phyloP scores from a whole-genome alignment of 257 asterid genomes.

The Paulownia fortunei region DNA sequence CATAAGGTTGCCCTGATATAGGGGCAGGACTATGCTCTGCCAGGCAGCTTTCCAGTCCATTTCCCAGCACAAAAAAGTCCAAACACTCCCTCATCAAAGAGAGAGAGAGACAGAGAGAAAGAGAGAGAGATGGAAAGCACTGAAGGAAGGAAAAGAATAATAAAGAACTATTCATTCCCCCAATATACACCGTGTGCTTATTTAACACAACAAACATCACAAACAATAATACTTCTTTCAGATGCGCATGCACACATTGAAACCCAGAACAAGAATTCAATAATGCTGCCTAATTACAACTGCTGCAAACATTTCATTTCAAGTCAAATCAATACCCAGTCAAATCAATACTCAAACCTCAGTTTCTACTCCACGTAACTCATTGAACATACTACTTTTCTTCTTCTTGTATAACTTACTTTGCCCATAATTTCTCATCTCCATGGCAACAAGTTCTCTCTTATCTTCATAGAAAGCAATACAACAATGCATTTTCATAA shows the following conservation, averaged over 20 bases:
- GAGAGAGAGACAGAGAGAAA: not conserved
- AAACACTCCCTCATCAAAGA: not conserved
- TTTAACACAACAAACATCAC: not conserved
- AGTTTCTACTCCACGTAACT: not conserved
- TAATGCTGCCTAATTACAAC: conserved; percentile 2
- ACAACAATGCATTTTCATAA: not conserved
- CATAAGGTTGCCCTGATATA: not conserved
- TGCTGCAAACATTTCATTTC: not conserved
- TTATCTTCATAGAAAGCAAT: not conserved
- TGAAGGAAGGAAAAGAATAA: not conserved
- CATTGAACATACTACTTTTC: not conserved
- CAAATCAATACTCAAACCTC: not conserved
- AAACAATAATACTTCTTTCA: not conserved
- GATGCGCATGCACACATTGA: not conserved
- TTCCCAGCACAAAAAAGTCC: not conserved
- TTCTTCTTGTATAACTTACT: not conserved
- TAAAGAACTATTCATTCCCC: not conserved
- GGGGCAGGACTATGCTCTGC: no score
- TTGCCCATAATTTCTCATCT: not conserved
- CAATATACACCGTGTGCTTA: not conserved
- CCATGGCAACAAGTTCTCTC: not conserved
- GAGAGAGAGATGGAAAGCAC: not conserved
- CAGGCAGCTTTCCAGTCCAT: not conserved
- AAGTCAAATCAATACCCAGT: not conserved
- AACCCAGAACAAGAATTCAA: not conserved